Evolutionary conservation across 2,329 filamentous ascomycete genomes (phyloP).

Genomic region (Penicillium crustosum): DNA sequence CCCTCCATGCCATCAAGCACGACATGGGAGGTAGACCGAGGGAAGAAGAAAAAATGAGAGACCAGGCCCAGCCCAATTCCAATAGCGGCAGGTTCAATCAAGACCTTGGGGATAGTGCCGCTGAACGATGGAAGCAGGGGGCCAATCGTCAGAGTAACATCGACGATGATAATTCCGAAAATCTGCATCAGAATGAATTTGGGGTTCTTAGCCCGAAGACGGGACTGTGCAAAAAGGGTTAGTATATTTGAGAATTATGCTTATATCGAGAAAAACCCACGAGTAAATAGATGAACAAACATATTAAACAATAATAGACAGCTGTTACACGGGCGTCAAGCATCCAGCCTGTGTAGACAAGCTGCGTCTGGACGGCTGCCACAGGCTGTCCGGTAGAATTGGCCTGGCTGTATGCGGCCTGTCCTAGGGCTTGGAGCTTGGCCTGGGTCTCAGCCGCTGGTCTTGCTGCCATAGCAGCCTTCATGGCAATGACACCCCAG

Average conservation of each 20-base stretch:
- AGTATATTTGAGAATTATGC: not conserved
- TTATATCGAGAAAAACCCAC: slow-evolving; percentile 13
- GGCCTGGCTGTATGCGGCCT: slow-evolving; percentile 33
- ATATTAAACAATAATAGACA: slow-evolving; percentile 41
- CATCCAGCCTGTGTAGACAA: slow-evolving; percentile 50
- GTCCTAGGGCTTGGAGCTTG: slow-evolving; percentile 36
- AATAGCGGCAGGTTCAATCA: slow-evolving; percentile 50
- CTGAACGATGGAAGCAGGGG: slow-evolving; percentile 46
- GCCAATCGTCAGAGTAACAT: slow-evolving; percentile 48
- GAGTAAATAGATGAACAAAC: slow-evolving; percentile 48
- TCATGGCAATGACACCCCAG: slow-evolving; percentile 53
- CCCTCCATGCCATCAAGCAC: slow-evolving; percentile 39
- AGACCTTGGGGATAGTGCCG: slow-evolving; percentile 38
- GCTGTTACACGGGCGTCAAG: slow-evolving; percentile 49
- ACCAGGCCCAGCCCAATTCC: slow-evolving; percentile 49
- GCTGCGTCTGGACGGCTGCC: slow-evolving; percentile 33
- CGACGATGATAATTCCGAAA: slow-evolving; percentile 50
- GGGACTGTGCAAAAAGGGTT: slow-evolving; percentile 30
- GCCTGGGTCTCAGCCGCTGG: slow-evolving; percentile 42
- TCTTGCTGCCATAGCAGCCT: slow-evolving; percentile 48
- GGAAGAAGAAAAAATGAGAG: slow-evolving; percentile 51
- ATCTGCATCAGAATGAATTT: slow-evolving; percentile 49
- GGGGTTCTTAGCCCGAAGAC: slow-evolving; percentile 47
- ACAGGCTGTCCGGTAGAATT: slow-evolving; percentile 33
- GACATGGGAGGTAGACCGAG: slow-evolving; percentile 50